Base-by-base conservation (phyloP, 805 yeast genomes). In the Candida endomychidarum region DNA sequence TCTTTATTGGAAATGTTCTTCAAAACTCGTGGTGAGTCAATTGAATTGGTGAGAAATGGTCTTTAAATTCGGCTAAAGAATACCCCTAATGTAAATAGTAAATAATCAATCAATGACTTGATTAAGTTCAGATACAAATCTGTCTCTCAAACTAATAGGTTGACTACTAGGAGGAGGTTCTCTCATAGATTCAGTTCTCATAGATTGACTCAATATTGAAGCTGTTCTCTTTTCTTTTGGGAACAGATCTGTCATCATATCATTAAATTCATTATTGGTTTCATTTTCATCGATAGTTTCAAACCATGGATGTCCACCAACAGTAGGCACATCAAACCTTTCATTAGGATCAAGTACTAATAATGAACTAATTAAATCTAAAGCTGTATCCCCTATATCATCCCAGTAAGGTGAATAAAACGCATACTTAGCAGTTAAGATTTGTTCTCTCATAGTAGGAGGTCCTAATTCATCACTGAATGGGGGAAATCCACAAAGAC, bases 321-420 rank as follows among this genome's bases (percentile, higher is more conserved):
- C 63, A 34, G 66, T 63, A 2, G 50, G 44, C 8, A 73, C 69
- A 33, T 68, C 68, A 30, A 60, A 61, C 38, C 83, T 56, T 24
- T 65, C 58, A n/a, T 46, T 46, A 0, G 81, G 74, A 43, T 75
- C 70, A 8, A 79, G 77, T 10, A 81, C 76, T 33, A 85, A 58
- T 35, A 85, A 61, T 43, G 75, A 71, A 4, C 85, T 70, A 4
- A 85, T 81, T 42, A 85, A 61, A 54, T 85, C 89, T 38, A 85
- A 57, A 0, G 78, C 86, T 3, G 71, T 54, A 56, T 85, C 91
- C 25, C 70, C 72, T 15, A 84, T 80, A 1, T 74, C 74, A 58
- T 85, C 91, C 86, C 90, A 85, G 51, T 80, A 85, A 0, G 91
- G 91, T 4, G 86, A 77, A 56, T 79, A 85, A 54, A 85, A 85